Base-by-base conservation (phyloP, 2,329 filamentous ascomycete species). In the Diaporthe sp. region DNA sequence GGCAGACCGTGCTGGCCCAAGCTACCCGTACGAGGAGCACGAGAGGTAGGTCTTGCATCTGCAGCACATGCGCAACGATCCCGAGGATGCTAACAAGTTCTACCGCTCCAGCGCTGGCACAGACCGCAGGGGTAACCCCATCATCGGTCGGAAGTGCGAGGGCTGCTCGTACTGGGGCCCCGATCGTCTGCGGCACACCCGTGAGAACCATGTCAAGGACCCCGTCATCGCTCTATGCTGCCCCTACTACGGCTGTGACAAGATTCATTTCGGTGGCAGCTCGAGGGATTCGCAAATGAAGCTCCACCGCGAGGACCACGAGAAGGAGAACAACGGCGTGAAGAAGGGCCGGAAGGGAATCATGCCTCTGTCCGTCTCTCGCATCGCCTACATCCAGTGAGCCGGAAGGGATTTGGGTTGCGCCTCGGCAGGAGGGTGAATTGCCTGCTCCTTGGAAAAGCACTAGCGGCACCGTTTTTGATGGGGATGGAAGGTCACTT, bases 71-170 rank as follows among this genome's bases (percentile, higher is more conserved):
- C 4, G 13, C 4, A 8, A 1, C 40, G 7, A 45, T 22, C n/a
- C 1, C 6, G 9, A 3, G 22, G 19, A 13, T 33, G 0, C 40
- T 66, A 15, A 66, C 9, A 33, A 8, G 10, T n/a, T n/a, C n/a
- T n/a, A n/a, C n/a, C 2, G 1, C 5, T 8, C 1, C 9, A 47
- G 60, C 10, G 0, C 25, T 2, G 17, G 8, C 8, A 15, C 3
- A 4, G 6, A 47, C 28, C 4, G 13, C 17, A 30, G 22, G 13
- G 40, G 42, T 28, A 66, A 66, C 2, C 19, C 4, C 3, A 13
- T 2, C 8, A 19, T 9, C 3, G n/a, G 35, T 7, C 1, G 12
- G 17, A 66, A n/a, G 17, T 66, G 60, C 25, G 17, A 5, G n/a
- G 17, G 10, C 40, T 66, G 60, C 40, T 4, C 12, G 10, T 17